Percentiles rank a stretch among this genome's conserved stretches.
phyloP scores from a whole-genome alignment of 139 green algal genomes.

The Closterium sp. region DNA sequence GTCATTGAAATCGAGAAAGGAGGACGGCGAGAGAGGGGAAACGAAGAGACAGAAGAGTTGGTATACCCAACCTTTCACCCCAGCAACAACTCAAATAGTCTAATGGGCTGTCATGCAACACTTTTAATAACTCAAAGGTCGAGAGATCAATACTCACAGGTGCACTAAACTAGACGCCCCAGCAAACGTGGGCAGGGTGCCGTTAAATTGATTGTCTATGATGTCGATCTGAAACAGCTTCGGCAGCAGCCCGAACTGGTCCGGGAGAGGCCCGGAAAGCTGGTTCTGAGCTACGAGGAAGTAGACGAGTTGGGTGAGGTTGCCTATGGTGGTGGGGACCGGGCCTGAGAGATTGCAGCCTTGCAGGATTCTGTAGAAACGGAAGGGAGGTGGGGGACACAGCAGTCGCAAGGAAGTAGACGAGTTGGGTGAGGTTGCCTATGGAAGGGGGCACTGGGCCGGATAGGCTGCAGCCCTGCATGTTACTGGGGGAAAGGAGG shows the following conservation, averaged over 20 bases:
- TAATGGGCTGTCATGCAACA: not conserved
- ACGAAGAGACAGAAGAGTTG: no score
- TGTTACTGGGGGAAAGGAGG: no score
- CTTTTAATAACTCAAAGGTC: not conserved
- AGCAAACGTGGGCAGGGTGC: not conserved
- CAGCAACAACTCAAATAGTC: no score
- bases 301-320: not conserved
- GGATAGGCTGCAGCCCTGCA: no score
- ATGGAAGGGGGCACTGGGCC: no score
- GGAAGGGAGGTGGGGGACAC: no score
- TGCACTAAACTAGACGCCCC: not conserved
- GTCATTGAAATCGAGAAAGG: no score
- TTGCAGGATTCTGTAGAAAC: not conserved
- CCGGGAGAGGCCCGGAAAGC: not conserved
- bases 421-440: no score
- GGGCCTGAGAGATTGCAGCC: not conserved
- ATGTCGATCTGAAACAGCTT: not conserved
- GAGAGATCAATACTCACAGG: not conserved
- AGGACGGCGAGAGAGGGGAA: no score
- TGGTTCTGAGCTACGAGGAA: not conserved
- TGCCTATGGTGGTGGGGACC: not conserved
- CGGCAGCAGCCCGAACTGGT: not conserved
- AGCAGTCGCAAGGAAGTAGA: no score
- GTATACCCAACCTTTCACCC: no score
- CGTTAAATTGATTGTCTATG: not conserved